These are phyloP conservation scores for Lophiotrema nucula DNA, from an alignment of 495 filamentous ascomycete species.

Conservation along the genomic window DNA sequence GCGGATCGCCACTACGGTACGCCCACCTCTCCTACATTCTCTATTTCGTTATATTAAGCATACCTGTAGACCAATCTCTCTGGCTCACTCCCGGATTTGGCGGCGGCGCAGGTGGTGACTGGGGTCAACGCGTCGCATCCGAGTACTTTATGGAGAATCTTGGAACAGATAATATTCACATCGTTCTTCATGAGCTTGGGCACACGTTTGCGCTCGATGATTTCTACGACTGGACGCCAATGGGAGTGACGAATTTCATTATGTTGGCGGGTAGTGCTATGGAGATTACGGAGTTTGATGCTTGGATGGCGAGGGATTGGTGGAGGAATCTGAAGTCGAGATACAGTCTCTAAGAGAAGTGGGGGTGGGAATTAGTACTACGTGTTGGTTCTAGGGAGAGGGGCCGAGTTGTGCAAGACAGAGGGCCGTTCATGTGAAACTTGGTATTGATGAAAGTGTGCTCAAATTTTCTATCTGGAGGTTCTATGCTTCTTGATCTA, in stretches of 20 bases:
- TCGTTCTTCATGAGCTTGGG: slow-evolving; percentile 10
- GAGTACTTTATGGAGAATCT: slow-evolving; percentile 10
- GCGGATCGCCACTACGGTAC: background rate
- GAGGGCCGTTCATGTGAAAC: no score
- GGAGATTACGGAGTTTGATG: slow-evolving; percentile 14
- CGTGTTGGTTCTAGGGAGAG: no score
- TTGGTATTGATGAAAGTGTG: no score
- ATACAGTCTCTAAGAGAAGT: background rate
- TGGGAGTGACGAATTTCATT: slow-evolving; percentile 9
- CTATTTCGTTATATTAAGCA: background rate
- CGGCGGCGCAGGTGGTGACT: slow-evolving; percentile 7
- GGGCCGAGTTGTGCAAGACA: no score
- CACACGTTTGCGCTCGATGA: slow-evolving; percentile 13
- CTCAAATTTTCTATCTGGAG: no score
- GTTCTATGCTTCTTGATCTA: no score
- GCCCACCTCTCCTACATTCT: background rate
- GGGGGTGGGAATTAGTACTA: no score
- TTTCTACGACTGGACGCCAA: slow-evolving; percentile 11
- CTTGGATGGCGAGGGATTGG: slow-evolving; percentile 15
- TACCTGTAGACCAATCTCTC: background rate
- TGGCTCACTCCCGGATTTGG: slow-evolving; percentile 2
- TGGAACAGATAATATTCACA: slow-evolving; percentile 6
- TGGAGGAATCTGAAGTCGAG: slow-evolving; percentile 12
- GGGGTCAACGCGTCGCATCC: slow-evolving; percentile 3
- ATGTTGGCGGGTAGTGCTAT: slow-evolving; percentile 11